phyloP scores from a whole-genome alignment of 805 yeast species.

The Phaffomyces opuntiae region DNA sequence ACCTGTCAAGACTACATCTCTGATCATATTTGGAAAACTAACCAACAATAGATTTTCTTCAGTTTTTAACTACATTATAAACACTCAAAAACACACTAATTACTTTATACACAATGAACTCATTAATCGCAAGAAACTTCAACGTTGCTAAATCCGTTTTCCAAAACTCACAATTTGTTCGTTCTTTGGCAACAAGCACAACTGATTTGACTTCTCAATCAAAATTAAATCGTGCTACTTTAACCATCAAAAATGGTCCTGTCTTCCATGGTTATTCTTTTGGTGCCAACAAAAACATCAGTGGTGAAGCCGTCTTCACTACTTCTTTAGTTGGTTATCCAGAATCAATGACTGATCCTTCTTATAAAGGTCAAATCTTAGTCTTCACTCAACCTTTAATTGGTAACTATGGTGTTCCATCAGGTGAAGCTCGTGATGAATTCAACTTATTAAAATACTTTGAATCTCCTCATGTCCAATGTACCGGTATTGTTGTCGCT shows the following conservation, averaged over 20 bases:
- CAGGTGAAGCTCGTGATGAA: conserved; percentile 72
- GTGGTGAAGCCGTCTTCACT: conserved; percentile 97
- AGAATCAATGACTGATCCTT: conserved; percentile 98
- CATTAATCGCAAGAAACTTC: conserved; percentile 22
- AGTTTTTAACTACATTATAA: not conserved
- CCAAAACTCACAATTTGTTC: conserved; percentile 22
- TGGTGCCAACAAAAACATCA: conserved; percentile 87
- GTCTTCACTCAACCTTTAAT: conserved; percentile 96
- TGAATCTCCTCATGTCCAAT: conserved; percentile 87
- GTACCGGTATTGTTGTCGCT: conserved; percentile 93
- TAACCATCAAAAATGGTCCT: conserved; percentile 89
- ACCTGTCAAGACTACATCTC: conserved; percentile 43
- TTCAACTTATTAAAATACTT: conserved; percentile 81
- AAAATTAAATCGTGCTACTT: conserved; percentile 70
- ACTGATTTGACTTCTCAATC: conserved; percentile 21
- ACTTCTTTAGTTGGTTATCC: conserved; percentile 98
- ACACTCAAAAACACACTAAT: too few relatives aligned
- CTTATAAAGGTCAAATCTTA: conserved; percentile 93
- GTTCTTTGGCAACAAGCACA: conserved; percentile 20
- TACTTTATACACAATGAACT: conserved; percentile 10
- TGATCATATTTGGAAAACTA: conserved; percentile 48
- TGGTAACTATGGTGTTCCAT: conserved; percentile 98
- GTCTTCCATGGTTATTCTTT: conserved; percentile 89
- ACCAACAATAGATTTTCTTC: conserved; percentile 22
- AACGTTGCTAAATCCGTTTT: conserved; percentile 17